Base-by-base conservation (phyloP, 2,329 filamentous ascomycete genomes). In the Fusarium longipes region DNA sequence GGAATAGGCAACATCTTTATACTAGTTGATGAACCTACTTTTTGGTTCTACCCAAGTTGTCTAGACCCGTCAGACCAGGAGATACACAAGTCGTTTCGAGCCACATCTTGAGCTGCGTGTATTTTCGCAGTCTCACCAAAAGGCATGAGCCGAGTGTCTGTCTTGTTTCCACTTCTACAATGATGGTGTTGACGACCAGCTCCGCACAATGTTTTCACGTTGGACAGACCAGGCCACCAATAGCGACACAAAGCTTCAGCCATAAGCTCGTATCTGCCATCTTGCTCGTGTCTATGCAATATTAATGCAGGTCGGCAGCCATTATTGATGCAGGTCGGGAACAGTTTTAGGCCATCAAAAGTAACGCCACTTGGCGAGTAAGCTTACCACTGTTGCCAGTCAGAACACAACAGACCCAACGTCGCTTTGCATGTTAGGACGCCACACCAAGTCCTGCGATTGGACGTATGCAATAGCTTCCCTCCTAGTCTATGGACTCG, bases 191-290 rank as follows among this genome's bases (percentile, higher is more conserved):
- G 20, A 17, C 8, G n/a, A 17, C 27, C 32, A 7, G 20, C 18
- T 32, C 33, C 24, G 24, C 44, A n/a, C 30, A 48, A 63, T 42
- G 38, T 36, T 56, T 24, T 40, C 52, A 32, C 15, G n/a, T 17
- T 14, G 43, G n/a, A 50, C 44, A 63, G 33, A 62, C 15, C 14
- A 27, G 49, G 38, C 51, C 39, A 18, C 58, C 60, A 63, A 53
- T 65, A 15, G 32, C 10, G 22, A 38, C 10, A 36, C n/a, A 15
- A 4, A 18, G 9, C 6, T 11, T 60, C 43, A 67, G 64, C 64
- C 64, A 64, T 67, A 67, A 67, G 63, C 64, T 67, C 63, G 58
- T 67, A 67, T 67, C 32, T 66, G 63, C 55, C 39, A 10, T 57
- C 24, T 22, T 51, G 55, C 63, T 48, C 63, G 63, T 66, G 63